These are phyloP conservation scores for Saccharomycopsis phalli DNA, from an alignment of 1,139 yeast genomes.

Conservation along the genomic window DNA sequence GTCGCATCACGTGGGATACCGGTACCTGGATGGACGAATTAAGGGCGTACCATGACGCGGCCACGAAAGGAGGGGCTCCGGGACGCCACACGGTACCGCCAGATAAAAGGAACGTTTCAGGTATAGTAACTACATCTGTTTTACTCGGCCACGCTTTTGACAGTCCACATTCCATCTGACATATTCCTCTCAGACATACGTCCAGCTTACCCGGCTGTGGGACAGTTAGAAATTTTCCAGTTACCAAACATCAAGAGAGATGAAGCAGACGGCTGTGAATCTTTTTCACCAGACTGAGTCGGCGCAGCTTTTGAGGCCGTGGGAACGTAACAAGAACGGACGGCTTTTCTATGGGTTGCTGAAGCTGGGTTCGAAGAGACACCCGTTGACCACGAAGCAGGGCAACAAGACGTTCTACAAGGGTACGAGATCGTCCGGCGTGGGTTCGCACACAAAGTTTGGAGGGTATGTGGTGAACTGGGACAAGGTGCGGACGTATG, in stretches of 20 bases:
- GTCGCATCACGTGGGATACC: too few species aligned
- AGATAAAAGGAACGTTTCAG: too few species aligned
- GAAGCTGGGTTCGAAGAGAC: constrained; percentile 77
- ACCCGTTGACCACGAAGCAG: constrained; percentile 80
- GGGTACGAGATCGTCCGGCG: constrained; percentile 93
- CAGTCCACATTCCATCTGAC: too few species aligned
- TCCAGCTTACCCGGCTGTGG: neutral
- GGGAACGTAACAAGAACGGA: constrained; percentile 82
- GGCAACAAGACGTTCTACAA: constrained; percentile 92
- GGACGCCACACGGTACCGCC: too few species aligned
- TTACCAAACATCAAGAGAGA: constrained; percentile 23
- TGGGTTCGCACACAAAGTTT: constrained; percentile 66
- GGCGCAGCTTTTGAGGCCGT: constrained; percentile 63
- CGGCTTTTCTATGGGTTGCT: constrained; percentile 72
- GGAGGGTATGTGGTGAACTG: constrained; percentile 78
- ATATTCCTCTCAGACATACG: neutral
- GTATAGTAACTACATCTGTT: too few species aligned
- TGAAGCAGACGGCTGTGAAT: constrained; percentile 48
- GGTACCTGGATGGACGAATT: too few species aligned
- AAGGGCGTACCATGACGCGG: too few species aligned
- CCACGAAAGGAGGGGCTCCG: too few species aligned
- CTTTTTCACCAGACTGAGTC: constrained; percentile 47
- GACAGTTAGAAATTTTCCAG: neutral
- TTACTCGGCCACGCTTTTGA: too few species aligned
- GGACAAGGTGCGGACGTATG: constrained; percentile 83